Base-by-base conservation (phyloP, 2,329 filamentous ascomycete genomes). In the Exophiala oligosperma region DNA sequence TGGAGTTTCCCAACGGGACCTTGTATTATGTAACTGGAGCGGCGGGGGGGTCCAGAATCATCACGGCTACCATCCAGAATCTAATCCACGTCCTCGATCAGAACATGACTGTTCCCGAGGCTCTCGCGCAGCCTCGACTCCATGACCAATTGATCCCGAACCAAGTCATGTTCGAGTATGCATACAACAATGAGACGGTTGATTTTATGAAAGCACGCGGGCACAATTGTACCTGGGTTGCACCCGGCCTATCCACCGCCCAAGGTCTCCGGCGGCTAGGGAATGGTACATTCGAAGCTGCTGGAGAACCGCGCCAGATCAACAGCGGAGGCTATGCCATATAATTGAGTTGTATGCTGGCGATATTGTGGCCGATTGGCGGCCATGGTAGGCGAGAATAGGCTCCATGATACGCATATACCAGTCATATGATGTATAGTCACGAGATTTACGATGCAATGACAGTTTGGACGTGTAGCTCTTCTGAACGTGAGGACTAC, bases 101-200 rank as follows among this genome's bases (percentile, higher is more conserved):
- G 61, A 77, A 78, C 12, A 77, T 86, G 73, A 83, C 80, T 0
- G 79, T 86, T 4, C 72, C 75, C 0, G 76, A 88, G 51, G 88
- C 90, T 0, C 77, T 95, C 12, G 78, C 77, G 0, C 73, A 81
- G 67, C 89, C 89, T 0, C 79, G 92, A 7, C 75, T 95, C 23
- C 92, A 96, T 69, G 90, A 96, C 69, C 92, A 96, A 74, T 77
- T 96, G 8, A 78, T 91, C 53, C 92, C 91, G 0, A 87, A 91
- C 66, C 74, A 75, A 49, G 81, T 86, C 1, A 76, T 76, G 0
- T 86, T 94, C 53, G 91, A 96, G 73, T 84, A 83, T 32, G 72
- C 72, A 0, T 95, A 89, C 65, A 81, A 90, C 65, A 87, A 88
- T 61, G 69, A 66, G 1, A 89, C 86, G 0, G 83, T 85, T 4